Evolutionary conservation across 176 grass and related monocot genomes (phyloP).

Genomic region (Oryza nivara): DNA sequence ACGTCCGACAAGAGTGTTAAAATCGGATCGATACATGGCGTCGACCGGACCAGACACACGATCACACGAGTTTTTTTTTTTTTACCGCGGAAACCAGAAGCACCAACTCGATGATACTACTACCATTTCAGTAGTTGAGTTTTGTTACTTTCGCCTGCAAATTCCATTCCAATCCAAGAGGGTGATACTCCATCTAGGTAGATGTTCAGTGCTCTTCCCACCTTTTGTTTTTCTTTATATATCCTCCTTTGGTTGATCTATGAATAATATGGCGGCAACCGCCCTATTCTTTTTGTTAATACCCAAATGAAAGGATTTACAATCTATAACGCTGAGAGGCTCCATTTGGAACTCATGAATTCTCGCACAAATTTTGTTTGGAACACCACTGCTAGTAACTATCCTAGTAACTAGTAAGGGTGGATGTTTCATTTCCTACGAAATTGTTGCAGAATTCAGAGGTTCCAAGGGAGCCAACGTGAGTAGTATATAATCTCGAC

Average conservation of each 20-base stretch:
- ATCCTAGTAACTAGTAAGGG: background rate
- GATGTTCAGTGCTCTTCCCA: background rate
- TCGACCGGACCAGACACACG: background rate
- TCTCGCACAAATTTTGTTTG: background rate
- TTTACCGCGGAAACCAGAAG: background rate
- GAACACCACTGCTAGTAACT: background rate
- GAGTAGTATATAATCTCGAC: background rate
- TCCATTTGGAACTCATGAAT: background rate
- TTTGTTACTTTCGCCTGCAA: constrained; percentile 18
- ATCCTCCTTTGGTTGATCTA: background rate
- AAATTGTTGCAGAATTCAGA: background rate
- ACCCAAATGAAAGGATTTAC: background rate
- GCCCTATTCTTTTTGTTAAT: background rate
- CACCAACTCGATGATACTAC: background rate
- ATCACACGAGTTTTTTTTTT: background rate
- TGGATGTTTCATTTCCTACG: background rate
- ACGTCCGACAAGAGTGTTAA: constrained; percentile 55
- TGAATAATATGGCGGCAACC: constrained; percentile 13
- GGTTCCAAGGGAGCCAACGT: too few relatives aligned
- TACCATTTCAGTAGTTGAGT: background rate
- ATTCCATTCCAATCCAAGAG: background rate
- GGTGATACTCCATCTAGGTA: constrained; percentile 5
- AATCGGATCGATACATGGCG: background rate
- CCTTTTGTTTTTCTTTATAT: background rate
- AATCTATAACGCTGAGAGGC: background rate